Percentiles rank a stretch among this genome's conserved stretches.
Conservation (phyloP, 768 basidiomycete species). For the Epithele typhae region DNA sequence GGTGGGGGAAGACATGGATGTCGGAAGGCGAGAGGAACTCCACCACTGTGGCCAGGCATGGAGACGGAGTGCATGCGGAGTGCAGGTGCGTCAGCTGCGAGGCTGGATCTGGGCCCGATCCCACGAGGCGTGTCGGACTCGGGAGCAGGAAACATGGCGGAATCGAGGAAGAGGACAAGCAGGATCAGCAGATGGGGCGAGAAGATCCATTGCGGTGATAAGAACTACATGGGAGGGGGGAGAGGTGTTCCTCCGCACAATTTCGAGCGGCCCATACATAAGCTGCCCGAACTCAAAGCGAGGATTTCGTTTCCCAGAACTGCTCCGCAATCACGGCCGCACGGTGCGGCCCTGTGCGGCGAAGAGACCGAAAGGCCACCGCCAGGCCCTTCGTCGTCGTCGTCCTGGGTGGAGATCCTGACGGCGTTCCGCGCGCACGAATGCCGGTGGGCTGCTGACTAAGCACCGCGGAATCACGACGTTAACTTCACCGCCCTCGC, state of each 20-base stretch:
- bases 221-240: slow-evolving; percentile 11
- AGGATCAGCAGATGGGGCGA: not conserved
- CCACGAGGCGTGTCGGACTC: slow-evolving; percentile 7
- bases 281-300: slow-evolving; percentile 78
- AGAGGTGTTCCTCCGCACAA: slow-evolving; percentile 62
- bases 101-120: too few relatives aligned
- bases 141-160: too few relatives aligned
- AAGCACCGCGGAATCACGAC: slow-evolving; percentile 19
- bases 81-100: slow-evolving; percentile 12
- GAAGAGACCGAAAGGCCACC: slow-evolving; percentile 68
- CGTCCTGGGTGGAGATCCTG: slow-evolving; percentile 45
- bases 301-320: slow-evolving; percentile 59
- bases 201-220: not conserved
- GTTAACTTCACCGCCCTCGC: not conserved
- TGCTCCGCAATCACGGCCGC: slow-evolving; percentile 66
- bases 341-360: slow-evolving; percentile 44
- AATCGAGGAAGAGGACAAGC: too few relatives aligned
- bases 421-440: not conserved
- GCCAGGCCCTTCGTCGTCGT: slow-evolving; percentile 70
- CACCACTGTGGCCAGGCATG: too few relatives aligned
- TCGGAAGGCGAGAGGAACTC: not conserved
- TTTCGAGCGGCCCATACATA: slow-evolving; percentile 65
- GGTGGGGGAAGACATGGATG: slow-evolving; percentile 6
- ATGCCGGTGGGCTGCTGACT: slow-evolving; percentile 37
- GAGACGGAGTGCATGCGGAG: not conserved